Percentiles rank a stretch among this genome's conserved stretches.
phyloP scores from a whole-genome alignment of 805 yeast genomes.

The Brettanomyces nanus region DNA sequence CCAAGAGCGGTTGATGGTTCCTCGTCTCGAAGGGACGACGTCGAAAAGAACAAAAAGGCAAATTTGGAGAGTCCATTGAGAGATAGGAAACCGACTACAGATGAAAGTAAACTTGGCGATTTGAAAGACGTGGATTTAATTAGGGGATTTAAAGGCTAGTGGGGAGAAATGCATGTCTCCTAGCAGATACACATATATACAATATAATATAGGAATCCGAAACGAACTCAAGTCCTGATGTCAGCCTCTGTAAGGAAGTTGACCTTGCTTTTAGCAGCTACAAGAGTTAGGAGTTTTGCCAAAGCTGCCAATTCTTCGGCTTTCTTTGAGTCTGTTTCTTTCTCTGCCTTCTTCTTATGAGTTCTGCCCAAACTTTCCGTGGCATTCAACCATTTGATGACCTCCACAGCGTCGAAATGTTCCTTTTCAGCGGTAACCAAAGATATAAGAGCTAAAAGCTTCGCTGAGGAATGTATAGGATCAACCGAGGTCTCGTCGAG shows the following conservation, averaged over 20 bases:
- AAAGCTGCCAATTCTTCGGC: background rate
- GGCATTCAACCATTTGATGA: background rate
- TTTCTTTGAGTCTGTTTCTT: background rate
- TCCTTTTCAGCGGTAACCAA: background rate
- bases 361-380: background rate
- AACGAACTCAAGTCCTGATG: no score
- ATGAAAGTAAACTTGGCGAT: constrained; percentile 26
- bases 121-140: constrained; percentile 39
- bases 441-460: background rate
- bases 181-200: no score
- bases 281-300: background rate
- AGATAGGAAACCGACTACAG: constrained; percentile 16
- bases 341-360: background rate
- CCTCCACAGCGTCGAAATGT: background rate
- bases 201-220: no score
- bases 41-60: constrained; percentile 10
- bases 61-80: constrained; percentile 24
- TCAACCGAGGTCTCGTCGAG: constrained; percentile 11
- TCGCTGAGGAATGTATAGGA: background rate
- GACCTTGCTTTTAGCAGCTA: no score
- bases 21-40: no score
- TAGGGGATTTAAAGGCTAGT: constrained; percentile 33
- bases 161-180: no score
- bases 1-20: no score
- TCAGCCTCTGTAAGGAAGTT: no score